Evolutionary conservation across 2,329 filamentous ascomycete species (phyloP).

Genomic region (Purpureocillium lavendulum): DNA sequence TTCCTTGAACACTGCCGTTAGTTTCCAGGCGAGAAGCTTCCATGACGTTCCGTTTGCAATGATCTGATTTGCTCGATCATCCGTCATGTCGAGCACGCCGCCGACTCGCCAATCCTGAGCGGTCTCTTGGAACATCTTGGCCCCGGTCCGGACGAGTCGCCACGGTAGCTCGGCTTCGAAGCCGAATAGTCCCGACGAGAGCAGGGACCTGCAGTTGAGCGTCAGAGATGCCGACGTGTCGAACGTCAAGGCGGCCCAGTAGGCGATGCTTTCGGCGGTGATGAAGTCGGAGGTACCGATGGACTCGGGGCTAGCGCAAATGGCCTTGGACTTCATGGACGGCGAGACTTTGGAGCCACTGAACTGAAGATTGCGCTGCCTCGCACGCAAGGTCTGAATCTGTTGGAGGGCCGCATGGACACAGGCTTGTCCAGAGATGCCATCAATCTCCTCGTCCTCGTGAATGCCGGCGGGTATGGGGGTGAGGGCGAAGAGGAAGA

Average conservation of each 20-base stretch:
- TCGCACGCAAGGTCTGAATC: constrained; percentile 27
- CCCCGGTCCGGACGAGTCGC: constrained; percentile 17
- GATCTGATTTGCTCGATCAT: constrained; percentile 22
- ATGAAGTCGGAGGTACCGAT: constrained; percentile 23
- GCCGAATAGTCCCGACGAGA: constrained; percentile 28
- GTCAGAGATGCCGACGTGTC: constrained; percentile 32
- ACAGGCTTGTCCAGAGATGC: constrained; percentile 28
- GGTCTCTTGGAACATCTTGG: constrained; percentile 19
- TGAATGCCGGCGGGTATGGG: constrained; percentile 29
- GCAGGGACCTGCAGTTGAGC: constrained; percentile 27
- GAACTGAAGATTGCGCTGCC: constrained; percentile 29
- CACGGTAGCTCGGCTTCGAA: constrained; percentile 20
- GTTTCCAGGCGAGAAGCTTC: constrained; percentile 22
- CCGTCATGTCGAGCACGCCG: constrained; percentile 15
- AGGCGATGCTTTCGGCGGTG: constrained; percentile 26
- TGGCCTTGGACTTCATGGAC: constrained; percentile 7
- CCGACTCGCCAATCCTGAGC: constrained; percentile 15
- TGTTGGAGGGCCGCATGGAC: constrained; percentile 32
- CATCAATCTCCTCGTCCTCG: constrained; percentile 30
- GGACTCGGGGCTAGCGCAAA: constrained; percentile 15
- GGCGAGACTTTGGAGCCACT: constrained; percentile 29
- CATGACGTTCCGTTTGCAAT: constrained; percentile 18
- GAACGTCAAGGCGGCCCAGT: constrained; percentile 32
- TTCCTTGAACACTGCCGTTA: constrained; percentile 22
- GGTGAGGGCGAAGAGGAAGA: constrained; percentile 30